A percentile compares a stretch with the other conserved stretches of the same genome.
These are phyloP conservation scores for Sphenostylis stenocarpa DNA, from an alignment of 306 rosid genomes.

Conservation along the genomic window DNA sequence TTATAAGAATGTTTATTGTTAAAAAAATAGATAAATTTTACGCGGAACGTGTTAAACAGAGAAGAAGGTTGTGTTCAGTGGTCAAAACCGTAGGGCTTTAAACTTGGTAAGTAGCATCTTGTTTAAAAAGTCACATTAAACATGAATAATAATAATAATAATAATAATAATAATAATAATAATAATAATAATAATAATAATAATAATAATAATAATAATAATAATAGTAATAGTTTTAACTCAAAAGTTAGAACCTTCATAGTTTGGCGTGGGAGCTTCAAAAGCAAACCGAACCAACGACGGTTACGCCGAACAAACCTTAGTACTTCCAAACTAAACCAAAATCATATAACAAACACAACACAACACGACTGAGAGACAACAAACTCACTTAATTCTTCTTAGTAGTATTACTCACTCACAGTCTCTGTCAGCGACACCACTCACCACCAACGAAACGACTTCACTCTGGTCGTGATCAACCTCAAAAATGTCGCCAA, in stretches of 20 bases:
- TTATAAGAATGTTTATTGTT: not conserved
- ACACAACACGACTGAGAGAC: not conserved
- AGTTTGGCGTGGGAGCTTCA: slow-evolving; percentile 36
- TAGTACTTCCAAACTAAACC: not conserved
- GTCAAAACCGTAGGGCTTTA: slow-evolving; percentile 21
- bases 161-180: not conserved
- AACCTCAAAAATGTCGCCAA: slow-evolving; percentile 43
- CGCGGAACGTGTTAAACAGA: not conserved
- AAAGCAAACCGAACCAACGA: slow-evolving; percentile 46
- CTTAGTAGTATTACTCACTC: not conserved
- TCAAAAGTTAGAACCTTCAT: slow-evolving; percentile 26
- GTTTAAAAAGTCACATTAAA: slow-evolving; percentile 30
- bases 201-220: too few relatives aligned
- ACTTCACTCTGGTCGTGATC: slow-evolving; percentile 27
- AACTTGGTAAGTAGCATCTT: slow-evolving; percentile 22
- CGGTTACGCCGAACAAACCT: slow-evolving; percentile 42
- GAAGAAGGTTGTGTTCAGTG: not conserved
- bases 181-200: too few relatives aligned
- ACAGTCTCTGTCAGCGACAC: not conserved
- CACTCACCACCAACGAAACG: slow-evolving; percentile 20
- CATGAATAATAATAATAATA: too few relatives aligned
- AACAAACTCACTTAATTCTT: not conserved
- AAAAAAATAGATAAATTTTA: not conserved
- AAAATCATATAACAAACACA: not conserved
- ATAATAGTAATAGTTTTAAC: slow-evolving; percentile 22